phyloP scores from a whole-genome alignment of 2,329 filamentous ascomycete species.

The Ophiosphaerella herpotricha region DNA sequence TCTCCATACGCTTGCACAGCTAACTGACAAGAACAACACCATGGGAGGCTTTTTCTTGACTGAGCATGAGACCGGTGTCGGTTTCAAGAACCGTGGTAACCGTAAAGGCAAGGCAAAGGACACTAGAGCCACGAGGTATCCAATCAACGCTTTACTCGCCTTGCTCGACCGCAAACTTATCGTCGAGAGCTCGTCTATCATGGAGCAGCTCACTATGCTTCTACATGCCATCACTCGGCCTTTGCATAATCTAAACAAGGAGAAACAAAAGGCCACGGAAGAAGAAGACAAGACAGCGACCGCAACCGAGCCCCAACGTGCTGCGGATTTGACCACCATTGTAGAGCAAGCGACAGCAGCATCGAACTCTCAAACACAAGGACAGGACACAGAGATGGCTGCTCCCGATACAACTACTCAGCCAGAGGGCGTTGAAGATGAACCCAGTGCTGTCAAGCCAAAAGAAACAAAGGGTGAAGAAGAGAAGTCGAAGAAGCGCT shows the following conservation, averaged over 20 bases:
- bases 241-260: constrained; percentile 81
- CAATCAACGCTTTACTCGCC: constrained; percentile 86
- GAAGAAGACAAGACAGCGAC: constrained; percentile 43
- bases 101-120: constrained; percentile 91
- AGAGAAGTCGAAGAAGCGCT: constrained; percentile 58
- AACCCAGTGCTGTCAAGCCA: constrained; percentile 34
- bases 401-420: constrained; percentile 43
- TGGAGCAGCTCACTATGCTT: constrained; percentile 88
- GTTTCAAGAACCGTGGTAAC: constrained; percentile 75
- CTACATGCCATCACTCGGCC: constrained; percentile 88
- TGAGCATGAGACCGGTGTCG: constrained; percentile 82
- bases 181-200: constrained; percentile 94
- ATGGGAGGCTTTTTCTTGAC: constrained; percentile 91
- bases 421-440: constrained; percentile 19
- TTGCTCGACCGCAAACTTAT: constrained; percentile 92
- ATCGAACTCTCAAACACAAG: constrained; percentile 8
- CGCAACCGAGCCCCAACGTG: constrained; percentile 22
- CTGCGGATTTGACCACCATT: constrained; percentile 22
- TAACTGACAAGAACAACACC: constrained; percentile 83
- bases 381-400: constrained; percentile 41
- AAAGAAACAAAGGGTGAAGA: constrained; percentile 41
- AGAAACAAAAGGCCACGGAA: constrained; percentile 69
- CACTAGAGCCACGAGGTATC: constrained; percentile 80
- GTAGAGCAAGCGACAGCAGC: constrained; percentile 11
- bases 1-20: constrained; percentile 78